Conservation (phyloP, 2,329 filamentous ascomycete species). For the Dendryphion nanum region DNA sequence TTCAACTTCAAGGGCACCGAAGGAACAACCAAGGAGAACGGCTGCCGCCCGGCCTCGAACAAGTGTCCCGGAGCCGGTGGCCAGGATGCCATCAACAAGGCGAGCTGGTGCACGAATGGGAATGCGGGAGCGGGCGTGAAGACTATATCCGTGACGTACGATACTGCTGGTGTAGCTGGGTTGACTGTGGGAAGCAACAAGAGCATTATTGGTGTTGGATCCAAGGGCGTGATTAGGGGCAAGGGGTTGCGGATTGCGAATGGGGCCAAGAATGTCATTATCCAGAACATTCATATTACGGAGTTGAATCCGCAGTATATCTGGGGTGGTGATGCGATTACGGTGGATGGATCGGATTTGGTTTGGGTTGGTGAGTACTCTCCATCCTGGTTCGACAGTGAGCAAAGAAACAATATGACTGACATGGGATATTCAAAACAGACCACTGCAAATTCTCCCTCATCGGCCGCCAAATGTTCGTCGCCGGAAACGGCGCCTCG, state of each 20-base stretch:
- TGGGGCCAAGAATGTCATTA: constrained; percentile 54
- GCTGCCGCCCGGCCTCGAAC: constrained; percentile 54
- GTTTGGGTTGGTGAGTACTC: constrained; percentile 19
- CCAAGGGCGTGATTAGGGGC: constrained; percentile 56
- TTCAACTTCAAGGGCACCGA: constrained; percentile 58
- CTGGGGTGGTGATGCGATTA: constrained; percentile 37
- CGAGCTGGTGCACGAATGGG: constrained; percentile 59
- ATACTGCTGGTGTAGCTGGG: constrained; percentile 53
- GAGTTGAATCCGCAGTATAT: constrained; percentile 37
- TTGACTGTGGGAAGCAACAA: constrained; percentile 59
- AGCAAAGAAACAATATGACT: no score
- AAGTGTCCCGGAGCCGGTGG: constrained; percentile 53
- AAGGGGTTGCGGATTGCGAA: constrained; percentile 52
- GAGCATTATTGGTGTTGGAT: constrained; percentile 54
- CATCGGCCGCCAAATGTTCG: constrained; percentile 61
- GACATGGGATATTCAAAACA: neutral
- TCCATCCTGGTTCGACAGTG: no score
- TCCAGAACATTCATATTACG: constrained; percentile 46
- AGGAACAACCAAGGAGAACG: constrained; percentile 52
- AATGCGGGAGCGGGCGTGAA: constrained; percentile 52
- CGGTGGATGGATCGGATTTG: constrained; percentile 26
- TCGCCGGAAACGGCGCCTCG: constrained; percentile 55
- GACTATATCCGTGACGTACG: constrained; percentile 43
- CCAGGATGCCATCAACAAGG: constrained; percentile 59
- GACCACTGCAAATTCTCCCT: constrained; percentile 49